Evolutionary conservation across 768 basidiomycete species (phyloP).

Genomic region (Termitomyces heimii): DNA sequence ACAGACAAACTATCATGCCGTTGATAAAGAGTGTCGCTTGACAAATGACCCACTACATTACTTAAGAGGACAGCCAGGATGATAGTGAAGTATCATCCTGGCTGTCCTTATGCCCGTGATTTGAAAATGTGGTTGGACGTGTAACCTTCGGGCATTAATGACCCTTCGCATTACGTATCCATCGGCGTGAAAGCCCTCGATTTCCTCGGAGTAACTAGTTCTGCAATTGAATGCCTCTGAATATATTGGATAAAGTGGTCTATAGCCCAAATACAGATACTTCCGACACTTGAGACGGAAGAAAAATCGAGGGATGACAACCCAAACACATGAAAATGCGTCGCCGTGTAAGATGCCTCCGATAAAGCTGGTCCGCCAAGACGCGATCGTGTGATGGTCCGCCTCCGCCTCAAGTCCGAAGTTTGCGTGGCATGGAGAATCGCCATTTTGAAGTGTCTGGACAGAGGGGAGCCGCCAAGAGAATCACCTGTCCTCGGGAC

Average conservation of each 20-base stretch:
- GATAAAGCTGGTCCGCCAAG: neutral
- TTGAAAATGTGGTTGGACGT: neutral
- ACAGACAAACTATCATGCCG: neutral
- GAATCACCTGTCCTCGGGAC: neutral
- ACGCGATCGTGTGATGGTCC: neutral
- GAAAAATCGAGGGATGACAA: neutral
- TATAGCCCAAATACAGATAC: neutral
- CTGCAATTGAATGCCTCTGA: neutral
- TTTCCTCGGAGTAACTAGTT: neutral
- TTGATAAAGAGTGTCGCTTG: neutral
- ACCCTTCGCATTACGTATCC: neutral
- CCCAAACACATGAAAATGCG: neutral
- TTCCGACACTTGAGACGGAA: neutral
- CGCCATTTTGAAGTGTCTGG: neutral
- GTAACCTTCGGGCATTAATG: neutral
- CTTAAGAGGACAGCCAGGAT: too few species aligned
- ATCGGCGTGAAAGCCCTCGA: neutral
- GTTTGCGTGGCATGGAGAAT: neutral
- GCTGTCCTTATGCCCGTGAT: neutral
- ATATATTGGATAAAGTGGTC: neutral
- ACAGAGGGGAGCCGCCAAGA: neutral
- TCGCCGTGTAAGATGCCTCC: neutral
- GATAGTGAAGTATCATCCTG: neutral
- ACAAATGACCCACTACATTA: neutral
- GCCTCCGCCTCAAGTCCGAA: neutral